Conservation (phyloP, 1,139 yeast genomes). For the Magnusiomyces suaveolens region DNA sequence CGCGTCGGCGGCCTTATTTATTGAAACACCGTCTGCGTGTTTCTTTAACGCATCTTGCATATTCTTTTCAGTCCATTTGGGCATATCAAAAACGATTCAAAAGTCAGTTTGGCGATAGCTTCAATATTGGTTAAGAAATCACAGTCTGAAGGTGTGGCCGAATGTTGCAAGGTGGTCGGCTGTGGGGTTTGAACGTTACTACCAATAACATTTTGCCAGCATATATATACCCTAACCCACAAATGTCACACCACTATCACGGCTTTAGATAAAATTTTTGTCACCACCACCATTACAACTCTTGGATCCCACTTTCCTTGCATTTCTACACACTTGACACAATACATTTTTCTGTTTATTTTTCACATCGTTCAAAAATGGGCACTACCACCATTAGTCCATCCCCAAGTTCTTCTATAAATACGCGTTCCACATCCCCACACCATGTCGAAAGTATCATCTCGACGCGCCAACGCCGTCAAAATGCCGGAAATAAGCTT, state of each 20-base stretch:
- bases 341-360: background rate
- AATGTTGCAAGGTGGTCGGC: too few relatives aligned
- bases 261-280: background rate
- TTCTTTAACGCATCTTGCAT: too few relatives aligned
- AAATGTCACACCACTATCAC: background rate
- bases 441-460: conserved; percentile 22
- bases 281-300: background rate
- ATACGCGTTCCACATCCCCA: background rate
- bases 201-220: too few relatives aligned
- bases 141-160: too few relatives aligned
- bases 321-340: background rate
- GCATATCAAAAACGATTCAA: too few relatives aligned
- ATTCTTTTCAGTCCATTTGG: too few relatives aligned
- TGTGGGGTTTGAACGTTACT: too few relatives aligned
- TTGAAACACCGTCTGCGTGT: too few relatives aligned
- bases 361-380: background rate
- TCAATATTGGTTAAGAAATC: too few relatives aligned
- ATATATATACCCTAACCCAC: background rate
- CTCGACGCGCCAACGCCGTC: conserved; percentile 64
- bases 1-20: too few relatives aligned
- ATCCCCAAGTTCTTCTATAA: background rate
- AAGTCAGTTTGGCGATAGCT: too few relatives aligned
- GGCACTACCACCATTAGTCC: conserved; percentile 3
- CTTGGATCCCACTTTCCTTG: background rate
- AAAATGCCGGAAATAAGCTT: conserved; percentile 86